These are phyloP conservation scores for Stagonosporopsis vannaccii DNA, from an alignment of 2,329 filamentous ascomycete genomes.

Conservation along the genomic window DNA sequence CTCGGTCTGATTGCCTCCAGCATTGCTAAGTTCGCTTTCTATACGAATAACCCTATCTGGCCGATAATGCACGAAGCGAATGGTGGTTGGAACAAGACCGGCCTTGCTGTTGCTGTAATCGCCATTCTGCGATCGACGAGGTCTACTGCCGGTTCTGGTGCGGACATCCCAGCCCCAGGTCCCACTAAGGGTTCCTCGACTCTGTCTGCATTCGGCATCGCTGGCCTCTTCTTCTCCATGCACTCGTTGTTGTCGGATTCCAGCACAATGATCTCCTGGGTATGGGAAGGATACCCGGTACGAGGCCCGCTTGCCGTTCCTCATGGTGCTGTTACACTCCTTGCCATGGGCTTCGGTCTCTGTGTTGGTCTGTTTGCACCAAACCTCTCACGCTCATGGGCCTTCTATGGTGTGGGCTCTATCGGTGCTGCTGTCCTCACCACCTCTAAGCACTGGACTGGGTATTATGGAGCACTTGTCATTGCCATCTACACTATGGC, in stretches of 20 bases:
- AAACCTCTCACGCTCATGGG: slow-evolving; percentile 76
- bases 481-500: slow-evolving; percentile 84
- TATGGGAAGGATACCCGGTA: slow-evolving; percentile 95
- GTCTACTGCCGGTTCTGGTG: slow-evolving; percentile 58
- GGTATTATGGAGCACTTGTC: slow-evolving; percentile 82
- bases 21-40: slow-evolving; percentile 89
- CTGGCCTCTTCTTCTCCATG: slow-evolving; percentile 84
- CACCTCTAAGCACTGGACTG: slow-evolving; percentile 80
- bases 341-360: slow-evolving; percentile 85
- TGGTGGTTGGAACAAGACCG: slow-evolving; percentile 90
- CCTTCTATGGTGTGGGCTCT: slow-evolving; percentile 77
- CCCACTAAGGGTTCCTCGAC: slow-evolving; percentile 71
- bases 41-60: slow-evolving; percentile 97
- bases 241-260: slow-evolving; percentile 95
- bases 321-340: slow-evolving; percentile 87
- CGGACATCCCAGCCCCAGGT: slow-evolving; percentile 59
- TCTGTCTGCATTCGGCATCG: slow-evolving; percentile 79
- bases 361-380: slow-evolving; percentile 78
- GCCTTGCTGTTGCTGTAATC: slow-evolving; percentile 76
- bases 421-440: slow-evolving; percentile 82
- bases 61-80: slow-evolving; percentile 89
- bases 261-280: slow-evolving; percentile 98
- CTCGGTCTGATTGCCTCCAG: slow-evolving; percentile 85
- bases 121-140: slow-evolving; percentile 80
- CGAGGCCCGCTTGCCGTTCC: slow-evolving; percentile 85